Conservation (phyloP, 768 basidiomycete genomes). For the Mrakia hoshinonis region DNA sequence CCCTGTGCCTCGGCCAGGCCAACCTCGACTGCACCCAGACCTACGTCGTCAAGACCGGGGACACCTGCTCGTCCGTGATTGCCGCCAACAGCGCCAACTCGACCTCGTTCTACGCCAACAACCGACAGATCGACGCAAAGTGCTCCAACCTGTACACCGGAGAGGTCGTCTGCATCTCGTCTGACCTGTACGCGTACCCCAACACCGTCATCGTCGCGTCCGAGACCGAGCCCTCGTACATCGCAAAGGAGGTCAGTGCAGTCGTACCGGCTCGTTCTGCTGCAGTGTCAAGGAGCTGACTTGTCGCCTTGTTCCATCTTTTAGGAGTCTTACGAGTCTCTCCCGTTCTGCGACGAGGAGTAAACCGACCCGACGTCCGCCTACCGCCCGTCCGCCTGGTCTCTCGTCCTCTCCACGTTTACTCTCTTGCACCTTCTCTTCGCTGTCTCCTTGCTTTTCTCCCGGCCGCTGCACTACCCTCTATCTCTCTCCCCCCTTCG, state of each 20-base stretch:
- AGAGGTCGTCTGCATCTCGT: conserved; percentile 58
- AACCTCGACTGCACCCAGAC: conserved; percentile 57
- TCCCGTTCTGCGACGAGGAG: conserved; percentile 25
- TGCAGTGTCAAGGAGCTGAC: background rate
- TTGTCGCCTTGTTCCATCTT: background rate
- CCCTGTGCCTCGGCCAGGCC: conserved; percentile 55
- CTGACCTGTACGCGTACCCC: conserved; percentile 45
- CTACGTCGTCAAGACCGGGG: conserved; percentile 51
- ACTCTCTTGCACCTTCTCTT: background rate
- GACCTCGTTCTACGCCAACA: conserved; percentile 56
- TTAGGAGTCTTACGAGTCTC: conserved; percentile 18
- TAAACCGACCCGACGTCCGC: background rate
- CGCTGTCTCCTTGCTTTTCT: background rate
- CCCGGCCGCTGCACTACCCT: no score
- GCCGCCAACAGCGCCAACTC: conserved; percentile 45
- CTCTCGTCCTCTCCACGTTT: background rate
- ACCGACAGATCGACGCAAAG: conserved; percentile 56
- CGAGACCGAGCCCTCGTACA: conserved; percentile 30
- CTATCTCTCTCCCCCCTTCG: background rate
- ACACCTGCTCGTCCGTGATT: conserved; percentile 54
- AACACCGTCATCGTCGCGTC: conserved; percentile 36
- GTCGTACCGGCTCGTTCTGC: background rate
- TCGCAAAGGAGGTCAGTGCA: conserved; percentile 12
- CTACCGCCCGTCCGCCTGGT: background rate
- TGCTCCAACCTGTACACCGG: conserved; percentile 61